phyloP scores from a whole-genome alignment of 2,329 filamentous ascomycete genomes.

The Cladosporium sp. region DNA sequence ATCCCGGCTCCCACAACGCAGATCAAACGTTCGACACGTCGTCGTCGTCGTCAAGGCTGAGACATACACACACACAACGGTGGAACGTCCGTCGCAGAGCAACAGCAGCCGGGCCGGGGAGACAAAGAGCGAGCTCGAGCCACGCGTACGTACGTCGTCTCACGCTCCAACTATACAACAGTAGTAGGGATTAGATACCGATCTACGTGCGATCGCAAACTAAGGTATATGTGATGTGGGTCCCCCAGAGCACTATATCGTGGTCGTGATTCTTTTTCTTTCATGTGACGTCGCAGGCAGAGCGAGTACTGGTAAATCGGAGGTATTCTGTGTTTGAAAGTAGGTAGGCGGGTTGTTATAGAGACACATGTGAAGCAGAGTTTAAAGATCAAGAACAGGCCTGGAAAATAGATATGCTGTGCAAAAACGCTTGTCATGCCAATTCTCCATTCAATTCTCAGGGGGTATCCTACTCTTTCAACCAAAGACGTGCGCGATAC shows the following conservation, averaged over 20 bases:
- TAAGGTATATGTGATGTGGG: neutral
- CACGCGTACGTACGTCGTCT: neutral
- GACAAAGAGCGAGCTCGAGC: neutral
- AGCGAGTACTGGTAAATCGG: neutral
- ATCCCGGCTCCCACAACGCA: neutral
- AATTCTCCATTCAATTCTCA: neutral
- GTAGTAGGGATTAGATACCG: neutral
- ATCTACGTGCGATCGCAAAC: neutral
- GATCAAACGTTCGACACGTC: neutral
- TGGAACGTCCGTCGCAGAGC: neutral
- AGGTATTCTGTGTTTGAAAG: neutral
- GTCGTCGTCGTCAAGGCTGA: slow-evolving; percentile 4
- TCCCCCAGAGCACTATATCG: neutral
- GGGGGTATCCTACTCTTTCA: neutral
- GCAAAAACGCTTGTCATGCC: neutral
- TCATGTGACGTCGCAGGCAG: neutral
- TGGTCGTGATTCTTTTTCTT: neutral
- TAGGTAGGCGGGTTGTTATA: neutral
- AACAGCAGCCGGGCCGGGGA: neutral
- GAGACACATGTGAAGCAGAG: neutral
- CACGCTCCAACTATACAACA: neutral
- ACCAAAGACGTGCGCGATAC: neutral
- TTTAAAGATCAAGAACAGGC: neutral
- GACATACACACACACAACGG: neutral
- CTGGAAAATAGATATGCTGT: neutral